Conservation (phyloP, 2,329 filamentous ascomycete species). For the Alternaria triticimaculans region DNA sequence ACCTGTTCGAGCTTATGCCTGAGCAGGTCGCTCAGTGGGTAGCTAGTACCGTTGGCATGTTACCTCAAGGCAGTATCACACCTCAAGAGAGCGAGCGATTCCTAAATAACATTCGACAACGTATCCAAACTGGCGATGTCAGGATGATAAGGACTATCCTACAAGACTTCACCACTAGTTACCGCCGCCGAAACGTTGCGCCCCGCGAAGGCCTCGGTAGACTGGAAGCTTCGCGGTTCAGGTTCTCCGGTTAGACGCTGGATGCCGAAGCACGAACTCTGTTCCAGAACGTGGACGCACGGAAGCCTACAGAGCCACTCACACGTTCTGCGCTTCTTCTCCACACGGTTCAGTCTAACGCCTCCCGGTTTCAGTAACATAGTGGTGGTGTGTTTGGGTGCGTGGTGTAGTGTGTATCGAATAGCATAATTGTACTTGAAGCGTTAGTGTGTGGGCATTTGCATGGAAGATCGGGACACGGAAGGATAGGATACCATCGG, state of each 20-base stretch:
- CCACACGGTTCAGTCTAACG: background rate
- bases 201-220: slow-evolving; percentile 88
- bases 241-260: slow-evolving; percentile 62
- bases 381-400: slow-evolving; percentile 1
- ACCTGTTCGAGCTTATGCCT: slow-evolving; percentile 86
- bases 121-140: slow-evolving; percentile 71
- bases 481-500: slow-evolving; percentile 16
- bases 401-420: slow-evolving; percentile 13
- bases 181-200: slow-evolving; percentile 92
- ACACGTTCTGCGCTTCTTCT: background rate
- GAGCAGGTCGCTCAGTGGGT: slow-evolving; percentile 82
- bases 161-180: slow-evolving; percentile 96
- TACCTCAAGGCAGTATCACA: slow-evolving; percentile 77
- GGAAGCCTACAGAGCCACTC: background rate
- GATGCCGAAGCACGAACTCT: slow-evolving; percentile 12
- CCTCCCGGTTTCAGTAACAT: background rate
- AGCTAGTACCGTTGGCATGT: slow-evolving; percentile 78
- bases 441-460: slow-evolving; percentile 27
- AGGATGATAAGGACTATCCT: slow-evolving; percentile 83
- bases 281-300: slow-evolving; percentile 1
- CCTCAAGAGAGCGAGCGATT: slow-evolving; percentile 81
- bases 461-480: slow-evolving; percentile 19
- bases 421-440: slow-evolving; percentile 22
- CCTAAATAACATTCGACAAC: slow-evolving; percentile 79
- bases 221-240: slow-evolving; percentile 85